Percentiles rank a stretch among this genome's conserved stretches.
These are phyloP conservation scores for Hebeloma cylindrosporum DNA, from an alignment of 768 basidiomycete species.

Conservation along the genomic window DNA sequence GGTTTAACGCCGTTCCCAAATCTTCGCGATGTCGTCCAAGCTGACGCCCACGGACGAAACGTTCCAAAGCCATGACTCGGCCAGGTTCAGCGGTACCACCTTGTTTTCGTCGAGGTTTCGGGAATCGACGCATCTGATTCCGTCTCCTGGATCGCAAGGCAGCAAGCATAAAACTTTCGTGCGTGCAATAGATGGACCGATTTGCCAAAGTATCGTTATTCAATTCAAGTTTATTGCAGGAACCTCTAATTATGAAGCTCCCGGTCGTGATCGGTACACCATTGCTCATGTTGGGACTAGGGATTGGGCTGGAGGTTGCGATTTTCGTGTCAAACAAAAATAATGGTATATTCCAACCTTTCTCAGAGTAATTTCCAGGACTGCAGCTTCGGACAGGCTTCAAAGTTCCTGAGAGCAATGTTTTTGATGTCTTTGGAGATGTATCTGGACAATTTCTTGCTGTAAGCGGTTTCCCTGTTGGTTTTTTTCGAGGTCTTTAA, in stretches of 20 bases:
- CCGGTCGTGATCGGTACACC: slow-evolving; percentile 39
- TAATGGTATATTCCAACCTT: slow-evolving; percentile 36
- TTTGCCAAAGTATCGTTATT: not conserved
- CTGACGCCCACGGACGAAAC: slow-evolving; percentile 12
- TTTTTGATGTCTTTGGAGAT: slow-evolving; percentile 51
- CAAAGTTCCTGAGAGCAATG: slow-evolving; percentile 46
- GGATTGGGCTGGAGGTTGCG: slow-evolving; percentile 48
- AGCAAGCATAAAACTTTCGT: slow-evolving; percentile 46
- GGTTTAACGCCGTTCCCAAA: no score
- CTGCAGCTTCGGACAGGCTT: slow-evolving; percentile 45
- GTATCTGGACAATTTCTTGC: slow-evolving; percentile 48
- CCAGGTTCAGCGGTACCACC: slow-evolving; percentile 15
- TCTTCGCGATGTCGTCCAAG: slow-evolving; percentile 12
- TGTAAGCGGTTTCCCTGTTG: slow-evolving; percentile 25
- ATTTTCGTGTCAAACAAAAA: slow-evolving; percentile 40
- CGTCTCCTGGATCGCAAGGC: slow-evolving; percentile 36
- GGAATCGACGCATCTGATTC: slow-evolving; percentile 50
- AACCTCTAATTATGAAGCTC: slow-evolving; percentile 35
- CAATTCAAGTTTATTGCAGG: slow-evolving; percentile 22
- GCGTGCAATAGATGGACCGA: slow-evolving; percentile 15
- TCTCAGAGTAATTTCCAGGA: not conserved
- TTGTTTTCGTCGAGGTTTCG: slow-evolving; percentile 36
- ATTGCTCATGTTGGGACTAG: slow-evolving; percentile 45
- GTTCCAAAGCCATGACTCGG: slow-evolving; percentile 10
- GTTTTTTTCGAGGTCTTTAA: not conserved